Base-by-base conservation (phyloP, 345 rosid species). In the Trapa bicornis region DNA sequence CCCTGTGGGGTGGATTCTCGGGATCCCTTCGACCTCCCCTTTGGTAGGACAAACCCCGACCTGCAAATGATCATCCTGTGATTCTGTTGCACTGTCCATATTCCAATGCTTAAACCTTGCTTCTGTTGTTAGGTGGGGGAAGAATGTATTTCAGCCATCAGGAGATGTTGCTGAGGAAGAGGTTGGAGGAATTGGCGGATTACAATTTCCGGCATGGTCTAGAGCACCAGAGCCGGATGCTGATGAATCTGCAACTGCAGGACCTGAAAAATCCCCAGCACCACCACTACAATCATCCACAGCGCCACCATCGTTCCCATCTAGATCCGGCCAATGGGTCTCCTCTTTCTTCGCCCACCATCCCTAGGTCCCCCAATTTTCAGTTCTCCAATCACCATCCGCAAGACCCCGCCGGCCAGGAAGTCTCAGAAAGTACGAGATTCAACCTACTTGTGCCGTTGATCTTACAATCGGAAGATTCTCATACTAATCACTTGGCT, bases 161-260 rank as follows among this genome's bases (percentile, higher is more conserved):
- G 64, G 90, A 85, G 68, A 73, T 82, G 75, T 65, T 83, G 77
- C 64, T 80, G 82, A 80, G 90, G 68, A 83, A 84, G 81, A 87
- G 82, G 66, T 61, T 87, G 54, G 90, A 87, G 80, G 90, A 84
- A 47, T 87, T 86, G 63, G 90, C 89, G 73, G 96, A 88, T 75
- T 47, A n/a, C 22, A 65, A 47, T 65, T 74, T 87, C 79, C 96
- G 80, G 76, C 94, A 79, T 72, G 89, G 87, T 54, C 72, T 89
- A 39, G 87, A 85, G 62, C 78, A 83, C 43, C 90, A 85, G 33
- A 78, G 77, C 48, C 78, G 88, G 71, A 82, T 84, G 68, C 75
- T 87, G 36, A 74, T 83, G 82, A 79, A 78, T 72, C 68, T 87
- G 75, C 88, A 84, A 63, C 84, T 83, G 47, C 73, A 76, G 64